Evolutionary conservation across 192 early-diverging fungal genomes (phyloP).

Genomic region (Linnemannia zychae): DNA sequence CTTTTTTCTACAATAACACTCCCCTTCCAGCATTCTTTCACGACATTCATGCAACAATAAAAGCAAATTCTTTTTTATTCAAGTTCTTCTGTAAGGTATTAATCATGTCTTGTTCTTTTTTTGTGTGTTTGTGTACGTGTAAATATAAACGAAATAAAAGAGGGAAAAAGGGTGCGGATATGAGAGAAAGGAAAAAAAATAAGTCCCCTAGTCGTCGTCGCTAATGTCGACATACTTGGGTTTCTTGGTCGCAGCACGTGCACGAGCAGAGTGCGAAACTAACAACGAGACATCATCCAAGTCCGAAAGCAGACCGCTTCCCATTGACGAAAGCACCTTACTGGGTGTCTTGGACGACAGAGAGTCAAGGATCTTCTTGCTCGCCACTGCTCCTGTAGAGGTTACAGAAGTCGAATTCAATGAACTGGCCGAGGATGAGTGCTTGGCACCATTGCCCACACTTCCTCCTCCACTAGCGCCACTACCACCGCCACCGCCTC

Average conservation of each 20-base stretch:
- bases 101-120: no score
- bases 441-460: neutral
- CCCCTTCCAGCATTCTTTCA: neutral
- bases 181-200: no score
- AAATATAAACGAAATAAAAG: neutral
- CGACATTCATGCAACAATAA: no score
- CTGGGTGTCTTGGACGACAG: conserved; percentile 12
- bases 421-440: conserved; percentile 7
- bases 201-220: conserved; percentile 27
- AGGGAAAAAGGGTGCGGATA: no score
- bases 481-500: neutral
- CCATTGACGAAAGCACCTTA: conserved; percentile 2
- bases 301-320: conserved; percentile 28
- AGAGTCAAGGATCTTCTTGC: conserved; percentile 27
- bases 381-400: conserved; percentile 33
- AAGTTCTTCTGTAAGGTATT: no score
- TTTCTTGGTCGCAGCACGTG: conserved; percentile 25
- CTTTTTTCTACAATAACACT: neutral
- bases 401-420: conserved; percentile 14
- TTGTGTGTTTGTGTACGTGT: no score
- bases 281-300: conserved; percentile 38
- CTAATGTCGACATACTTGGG: conserved; percentile 54
- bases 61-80: no score
- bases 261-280: conserved; percentile 12
- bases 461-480: neutral